These are phyloP conservation scores for Whalleya microplaca DNA, from an alignment of 2,329 filamentous ascomycete genomes.

Conservation along the genomic window DNA sequence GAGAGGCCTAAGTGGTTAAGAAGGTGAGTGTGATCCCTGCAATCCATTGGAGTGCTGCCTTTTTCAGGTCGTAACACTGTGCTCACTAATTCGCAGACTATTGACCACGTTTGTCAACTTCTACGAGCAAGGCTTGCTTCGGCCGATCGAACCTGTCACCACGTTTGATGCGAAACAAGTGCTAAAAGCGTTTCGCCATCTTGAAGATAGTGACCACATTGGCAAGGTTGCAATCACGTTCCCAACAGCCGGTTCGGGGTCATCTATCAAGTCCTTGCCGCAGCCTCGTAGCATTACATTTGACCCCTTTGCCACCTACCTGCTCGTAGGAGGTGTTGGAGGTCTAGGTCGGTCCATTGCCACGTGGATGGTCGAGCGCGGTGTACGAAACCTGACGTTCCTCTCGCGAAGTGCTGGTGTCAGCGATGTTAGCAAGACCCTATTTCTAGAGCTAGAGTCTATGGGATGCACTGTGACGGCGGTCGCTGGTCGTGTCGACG, in stretches of 20 bases:
- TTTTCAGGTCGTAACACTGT: slow-evolving; percentile 11
- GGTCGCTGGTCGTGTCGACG: slow-evolving; percentile 23
- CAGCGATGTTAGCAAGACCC: slow-evolving; percentile 12
- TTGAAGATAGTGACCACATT: slow-evolving; percentile 46
- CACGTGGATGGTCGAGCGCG: slow-evolving; percentile 39
- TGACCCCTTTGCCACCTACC: slow-evolving; percentile 29
- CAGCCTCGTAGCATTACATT: slow-evolving; percentile 16
- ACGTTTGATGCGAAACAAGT: slow-evolving; percentile 32
- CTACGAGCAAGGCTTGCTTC: slow-evolving; percentile 18
- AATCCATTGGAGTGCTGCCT: slow-evolving; percentile 3
- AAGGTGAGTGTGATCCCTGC: slow-evolving; percentile 18
- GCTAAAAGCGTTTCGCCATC: slow-evolving; percentile 40
- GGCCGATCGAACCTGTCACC: slow-evolving; percentile 26
- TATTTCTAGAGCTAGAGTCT: slow-evolving; percentile 26
- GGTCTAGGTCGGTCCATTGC: slow-evolving; percentile 35
- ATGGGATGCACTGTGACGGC: slow-evolving; percentile 25
- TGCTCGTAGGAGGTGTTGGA: slow-evolving; percentile 39
- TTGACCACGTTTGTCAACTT: slow-evolving; percentile 16
- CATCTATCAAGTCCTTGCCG: slow-evolving; percentile 4
- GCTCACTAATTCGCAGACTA: slow-evolving; percentile 16
- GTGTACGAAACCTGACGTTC: slow-evolving; percentile 44
- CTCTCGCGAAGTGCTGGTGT: slow-evolving; percentile 40
- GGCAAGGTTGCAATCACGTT: slow-evolving; percentile 45
- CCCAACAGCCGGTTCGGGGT: slow-evolving; percentile 12
- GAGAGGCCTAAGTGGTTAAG: slow-evolving; percentile 19